phyloP scores from a whole-genome alignment of 768 basidiomycete genomes.

The Pholiota conissans region DNA sequence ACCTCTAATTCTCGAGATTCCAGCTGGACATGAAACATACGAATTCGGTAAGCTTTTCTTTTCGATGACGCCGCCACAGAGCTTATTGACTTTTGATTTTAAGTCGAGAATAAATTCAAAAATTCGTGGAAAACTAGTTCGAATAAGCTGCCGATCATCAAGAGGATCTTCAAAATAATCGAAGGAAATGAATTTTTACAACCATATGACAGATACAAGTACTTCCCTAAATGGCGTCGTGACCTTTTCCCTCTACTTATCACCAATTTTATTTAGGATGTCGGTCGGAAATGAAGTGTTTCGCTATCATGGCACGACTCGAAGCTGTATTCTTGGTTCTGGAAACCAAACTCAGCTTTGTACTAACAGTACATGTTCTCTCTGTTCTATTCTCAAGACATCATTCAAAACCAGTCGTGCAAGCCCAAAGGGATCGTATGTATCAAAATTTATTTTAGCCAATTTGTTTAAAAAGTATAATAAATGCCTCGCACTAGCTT shows the following conservation, averaged over 20 bases:
- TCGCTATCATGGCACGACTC: constrained; percentile 30
- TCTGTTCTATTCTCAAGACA: constrained; percentile 29
- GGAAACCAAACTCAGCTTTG: constrained; percentile 23
- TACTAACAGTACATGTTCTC: constrained; percentile 18
- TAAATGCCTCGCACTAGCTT: no score
- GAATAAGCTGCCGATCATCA: constrained; percentile 17
- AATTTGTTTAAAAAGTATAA: neutral
- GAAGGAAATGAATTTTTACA: constrained; percentile 22
- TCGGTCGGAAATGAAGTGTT: constrained; percentile 28
- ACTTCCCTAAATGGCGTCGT: neutral
- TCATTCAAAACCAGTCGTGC: constrained; percentile 33
- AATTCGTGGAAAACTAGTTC: constrained; percentile 21
- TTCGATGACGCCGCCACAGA: no score
- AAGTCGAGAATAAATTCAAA: constrained; percentile 28
- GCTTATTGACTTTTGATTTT: no score
- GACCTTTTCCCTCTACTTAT: neutral
- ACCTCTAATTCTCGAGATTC: constrained; percentile 25
- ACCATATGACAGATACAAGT: constrained; percentile 28
- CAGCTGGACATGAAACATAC: constrained; percentile 23
- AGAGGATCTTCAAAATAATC: constrained; percentile 29
- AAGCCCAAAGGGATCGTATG: constrained; percentile 27
- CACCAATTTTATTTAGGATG: constrained; percentile 17
- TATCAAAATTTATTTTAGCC: neutral
- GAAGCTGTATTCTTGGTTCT: constrained; percentile 25
- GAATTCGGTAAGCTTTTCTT: no score